Base-by-base conservation (phyloP, 2,329 filamentous ascomycete genomes). In the Diaporthe sp. region DNA sequence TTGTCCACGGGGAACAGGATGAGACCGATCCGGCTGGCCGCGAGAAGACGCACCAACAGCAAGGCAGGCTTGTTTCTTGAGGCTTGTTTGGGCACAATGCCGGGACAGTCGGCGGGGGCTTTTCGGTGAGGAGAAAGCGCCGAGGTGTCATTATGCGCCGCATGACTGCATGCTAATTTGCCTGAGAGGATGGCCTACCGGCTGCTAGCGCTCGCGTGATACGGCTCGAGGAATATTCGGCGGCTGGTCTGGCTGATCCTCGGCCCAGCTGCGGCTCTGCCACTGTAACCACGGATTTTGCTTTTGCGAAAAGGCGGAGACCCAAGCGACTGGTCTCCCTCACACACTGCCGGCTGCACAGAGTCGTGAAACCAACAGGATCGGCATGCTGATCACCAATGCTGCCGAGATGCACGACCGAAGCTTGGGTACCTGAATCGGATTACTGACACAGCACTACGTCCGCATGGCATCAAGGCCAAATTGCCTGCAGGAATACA, bases 191-290 rank as follows among this genome's bases (percentile, higher is more conserved):
- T 68, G 44, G 62, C 8, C 62, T 68, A 68, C 31, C 22, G 44
- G 31, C 44, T 37, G 8, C 62, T 53, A 68, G 62, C 62, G 62
- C 62, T 68, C 62, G 62, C 62, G 44, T 68, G 62, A 68, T 37
- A 49, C 42, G 42, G 62, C 62, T 51, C 31, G 2, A 51, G 62
- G 62, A 51, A 68, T 51, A 68, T 68, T 68, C 62, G 62, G 62
- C 44, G 62, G 62, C 44, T 51, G 44, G 62, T 10, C 44, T 68
- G 62, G 44, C 44, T 68, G 46, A 53, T 68, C 31, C 46, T 68
- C 62, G 62, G 62, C 44, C 25, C 22, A 68, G 62, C 17, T 37
- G 62, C 37, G 62, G 62, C 62, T 68, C 62, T 68, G 62, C 62
- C 12, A 6, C 28, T 49, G 44, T 46, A 22, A 22, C 44, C 19